Evolutionary conservation across 495 filamentous ascomycete genomes (phyloP).

Genomic region (Aspergillus cavernicola): DNA sequence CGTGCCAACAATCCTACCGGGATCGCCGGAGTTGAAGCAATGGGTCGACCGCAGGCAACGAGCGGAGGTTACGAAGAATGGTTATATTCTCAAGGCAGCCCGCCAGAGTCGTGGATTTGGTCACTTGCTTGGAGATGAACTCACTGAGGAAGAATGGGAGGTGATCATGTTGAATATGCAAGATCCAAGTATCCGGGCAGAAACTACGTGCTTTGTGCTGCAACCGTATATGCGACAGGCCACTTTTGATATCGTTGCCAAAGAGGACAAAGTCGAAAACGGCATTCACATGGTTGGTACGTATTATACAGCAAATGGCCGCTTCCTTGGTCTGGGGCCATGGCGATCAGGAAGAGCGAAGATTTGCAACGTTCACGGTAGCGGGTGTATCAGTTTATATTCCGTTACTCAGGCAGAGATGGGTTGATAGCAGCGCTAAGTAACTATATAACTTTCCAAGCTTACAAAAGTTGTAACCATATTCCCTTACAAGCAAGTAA

Average conservation of each 20-base stretch:
- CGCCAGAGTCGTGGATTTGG: slow-evolving; percentile 31
- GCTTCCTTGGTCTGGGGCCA: slow-evolving; percentile 13
- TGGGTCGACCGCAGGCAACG: background rate
- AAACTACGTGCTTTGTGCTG: slow-evolving; percentile 14
- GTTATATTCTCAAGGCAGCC: slow-evolving; percentile 33
- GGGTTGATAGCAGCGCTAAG: no score
- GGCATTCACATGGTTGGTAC: slow-evolving; percentile 16
- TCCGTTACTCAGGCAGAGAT: background rate
- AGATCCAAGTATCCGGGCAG: slow-evolving; percentile 4
- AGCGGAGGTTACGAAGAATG: slow-evolving; percentile 11
- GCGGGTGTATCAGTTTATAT: slow-evolving; percentile 1
- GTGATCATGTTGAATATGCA: slow-evolving; percentile 10
- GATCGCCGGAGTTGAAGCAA: slow-evolving; percentile 9
- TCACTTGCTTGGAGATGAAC: slow-evolving; percentile 32
- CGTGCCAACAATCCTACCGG: slow-evolving; percentile 11
- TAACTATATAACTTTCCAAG: no score
- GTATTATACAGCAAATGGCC: slow-evolving; percentile 17
- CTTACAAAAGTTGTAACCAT: no score
- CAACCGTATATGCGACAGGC: slow-evolving; percentile 22
- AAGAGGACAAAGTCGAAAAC: background rate
- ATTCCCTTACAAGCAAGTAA: no score
- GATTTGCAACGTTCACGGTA: slow-evolving; percentile 8
- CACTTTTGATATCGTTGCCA: slow-evolving; percentile 12
- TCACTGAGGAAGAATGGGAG: slow-evolving; percentile 22
- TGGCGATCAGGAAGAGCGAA: slow-evolving; percentile 13